These are phyloP conservation scores for Candida broadrunensis DNA, from an alignment of 805 yeast genomes.

Conservation along the genomic window DNA sequence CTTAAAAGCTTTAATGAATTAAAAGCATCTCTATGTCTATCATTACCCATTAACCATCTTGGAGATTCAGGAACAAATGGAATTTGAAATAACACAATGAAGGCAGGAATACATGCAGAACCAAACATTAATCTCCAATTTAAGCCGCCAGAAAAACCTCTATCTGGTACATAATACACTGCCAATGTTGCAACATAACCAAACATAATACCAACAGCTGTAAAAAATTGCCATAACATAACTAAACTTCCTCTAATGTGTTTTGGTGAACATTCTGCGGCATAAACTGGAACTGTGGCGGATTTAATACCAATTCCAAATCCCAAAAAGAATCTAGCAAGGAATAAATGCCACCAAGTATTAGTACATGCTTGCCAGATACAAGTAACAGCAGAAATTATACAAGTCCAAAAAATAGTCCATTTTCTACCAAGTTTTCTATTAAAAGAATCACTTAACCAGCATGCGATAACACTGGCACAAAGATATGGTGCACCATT, in stretches of 20 bases:
- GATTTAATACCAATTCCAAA: conserved; percentile 60
- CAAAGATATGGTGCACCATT: conserved; percentile 67
- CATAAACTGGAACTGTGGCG: conserved; percentile 65
- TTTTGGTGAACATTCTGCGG: conserved; percentile 62
- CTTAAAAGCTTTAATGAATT: conserved; percentile 48
- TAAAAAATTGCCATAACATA: conserved; percentile 72
- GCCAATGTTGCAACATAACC: conserved; percentile 62
- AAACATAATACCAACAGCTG: conserved; percentile 71
- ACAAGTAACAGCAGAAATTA: conserved; percentile 56
- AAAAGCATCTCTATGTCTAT: conserved; percentile 47
- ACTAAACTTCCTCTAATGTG: conserved; percentile 61
- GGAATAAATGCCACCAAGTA: conserved; percentile 58
- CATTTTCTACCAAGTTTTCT: conserved; percentile 55
- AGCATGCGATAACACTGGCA: conserved; percentile 55
- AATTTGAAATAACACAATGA: conserved; percentile 48
- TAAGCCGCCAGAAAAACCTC: conserved; percentile 42
- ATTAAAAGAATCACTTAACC: conserved; percentile 57
- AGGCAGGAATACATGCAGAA: conserved; percentile 55
- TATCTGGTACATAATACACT: conserved; percentile 50
- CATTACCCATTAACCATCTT: conserved; percentile 61
- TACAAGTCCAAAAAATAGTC: conserved; percentile 58
- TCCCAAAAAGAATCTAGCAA: conserved; percentile 48
- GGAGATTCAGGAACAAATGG: conserved; percentile 68
- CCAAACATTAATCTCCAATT: conserved; percentile 70
- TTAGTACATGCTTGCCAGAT: conserved; percentile 68